Percentiles rank a stretch among this genome's conserved stretches.
phyloP scores from a whole-genome alignment of 2,329 filamentous ascomycete species.

The Sporothrix phasma region DNA sequence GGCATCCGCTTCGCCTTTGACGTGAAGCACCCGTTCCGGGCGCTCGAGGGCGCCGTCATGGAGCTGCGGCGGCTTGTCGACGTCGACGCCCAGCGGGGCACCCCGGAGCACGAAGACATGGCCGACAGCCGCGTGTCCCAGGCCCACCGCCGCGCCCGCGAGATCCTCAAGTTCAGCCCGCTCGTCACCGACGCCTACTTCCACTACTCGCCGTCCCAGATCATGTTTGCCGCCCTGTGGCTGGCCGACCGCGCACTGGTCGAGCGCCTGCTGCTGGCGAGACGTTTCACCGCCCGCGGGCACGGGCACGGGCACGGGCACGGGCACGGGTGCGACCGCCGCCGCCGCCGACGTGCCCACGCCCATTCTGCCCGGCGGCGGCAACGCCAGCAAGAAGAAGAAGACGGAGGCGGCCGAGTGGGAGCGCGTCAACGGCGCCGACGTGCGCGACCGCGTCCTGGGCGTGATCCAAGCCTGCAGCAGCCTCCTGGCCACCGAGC shows the following conservation, averaged over 20 bases:
- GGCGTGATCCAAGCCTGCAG: conserved; percentile 40
- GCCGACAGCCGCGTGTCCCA: conserved; percentile 34
- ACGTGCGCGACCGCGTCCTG: conserved; percentile 39
- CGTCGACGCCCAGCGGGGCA: conserved; percentile 36
- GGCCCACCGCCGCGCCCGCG: conserved; percentile 64
- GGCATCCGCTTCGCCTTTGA: conserved; percentile 90
- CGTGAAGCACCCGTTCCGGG: conserved; percentile 80
- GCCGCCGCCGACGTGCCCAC: conserved; percentile 20
- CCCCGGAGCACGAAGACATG: conserved; percentile 22
- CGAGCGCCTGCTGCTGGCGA: conserved; percentile 39
- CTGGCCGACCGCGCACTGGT: conserved; percentile 61
- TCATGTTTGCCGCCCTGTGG: conserved; percentile 73
- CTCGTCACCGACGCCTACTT: conserved; percentile 94
- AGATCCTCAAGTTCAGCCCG: conserved; percentile 67
- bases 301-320: too few species aligned
- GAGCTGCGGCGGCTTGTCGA: conserved; percentile 62
- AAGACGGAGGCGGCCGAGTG: conserved; percentile 16
- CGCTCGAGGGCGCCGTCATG: conserved; percentile 75
- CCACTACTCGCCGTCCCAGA: conserved; percentile 87
- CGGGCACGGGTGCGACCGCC: too few species aligned
- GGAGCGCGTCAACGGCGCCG: conserved; percentile 22
- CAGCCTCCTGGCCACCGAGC: conserved; percentile 45
- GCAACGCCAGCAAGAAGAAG: conserved; percentile 18
- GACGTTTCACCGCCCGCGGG: conserved; percentile 25
- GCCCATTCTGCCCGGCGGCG: conserved; percentile 12